phyloP scores from a whole-genome alignment of 805 yeast species.

The Komagataella pastoris region DNA sequence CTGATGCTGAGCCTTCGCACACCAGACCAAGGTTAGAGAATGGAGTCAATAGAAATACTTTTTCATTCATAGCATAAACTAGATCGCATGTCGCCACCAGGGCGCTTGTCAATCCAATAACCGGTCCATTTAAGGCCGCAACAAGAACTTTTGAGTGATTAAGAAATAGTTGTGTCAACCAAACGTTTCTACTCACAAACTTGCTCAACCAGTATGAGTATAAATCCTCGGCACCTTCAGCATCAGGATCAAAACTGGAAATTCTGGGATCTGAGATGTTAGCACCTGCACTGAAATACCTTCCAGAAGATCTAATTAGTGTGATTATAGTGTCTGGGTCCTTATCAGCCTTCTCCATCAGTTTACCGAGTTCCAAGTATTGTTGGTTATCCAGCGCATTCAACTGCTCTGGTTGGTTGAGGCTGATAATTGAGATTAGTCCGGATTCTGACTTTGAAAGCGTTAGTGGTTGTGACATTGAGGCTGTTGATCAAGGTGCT shows the following conservation, averaged over 20 bases:
- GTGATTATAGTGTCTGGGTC: conserved; percentile 54
- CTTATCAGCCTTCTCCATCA: conserved; percentile 46
- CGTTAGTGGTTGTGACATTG: neutral
- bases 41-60: conserved; percentile 53
- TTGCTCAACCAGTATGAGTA: conserved; percentile 31
- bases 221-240: conserved; percentile 5
- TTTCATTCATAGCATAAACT: conserved; percentile 50
- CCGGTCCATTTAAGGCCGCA: conserved; percentile 79
- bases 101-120: conserved; percentile 66
- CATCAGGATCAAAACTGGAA: neutral
- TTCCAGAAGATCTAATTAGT: conserved; percentile 55
- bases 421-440: conserved; percentile 45
- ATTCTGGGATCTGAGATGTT: conserved; percentile 31
- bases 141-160: conserved; percentile 61
- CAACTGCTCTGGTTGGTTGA: conserved; percentile 44
- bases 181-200: conserved; percentile 61
- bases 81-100: conserved; percentile 67
- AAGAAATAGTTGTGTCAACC: conserved; percentile 51
- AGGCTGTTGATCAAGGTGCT: neutral
- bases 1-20: conserved; percentile 68
- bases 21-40: conserved; percentile 76
- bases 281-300: conserved; percentile 80
- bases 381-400: conserved; percentile 61
- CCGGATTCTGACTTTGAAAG: conserved; percentile 12
- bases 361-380: conserved; percentile 44